Evolutionary conservation across 805 yeast species (phyloP), one percentile per base, ranked within the genome.

Genomic region (Isabelozyma rhagii): DNA sequence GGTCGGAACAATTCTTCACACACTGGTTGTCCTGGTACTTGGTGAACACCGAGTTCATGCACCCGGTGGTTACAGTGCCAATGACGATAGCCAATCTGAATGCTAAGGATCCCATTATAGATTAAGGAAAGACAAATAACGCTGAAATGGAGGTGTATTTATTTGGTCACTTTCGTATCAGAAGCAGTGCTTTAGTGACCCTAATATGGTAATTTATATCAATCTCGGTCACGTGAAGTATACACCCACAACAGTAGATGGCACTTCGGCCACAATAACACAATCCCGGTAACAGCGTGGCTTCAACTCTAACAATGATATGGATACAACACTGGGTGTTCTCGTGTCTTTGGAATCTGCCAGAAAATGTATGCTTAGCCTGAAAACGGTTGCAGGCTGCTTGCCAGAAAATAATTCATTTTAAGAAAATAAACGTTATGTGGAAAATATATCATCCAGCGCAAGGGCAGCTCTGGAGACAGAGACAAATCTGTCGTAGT

Each of bases 1-100:
- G 77, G 43, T 66, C 67, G 34, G 67, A 66, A 62, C 90, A 85
- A 59, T 80, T 62, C 13, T 61, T 69, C 4, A 87, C 86, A 65
- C 89, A 84, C 60, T 85, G 89, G 59, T 83, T 79, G 61, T 88
- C 94, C 61, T 88, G 94, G 60, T 67, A 82, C 63, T 88, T 88
- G 15, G 93, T 85, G 54, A 85, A 75, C 43, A 88, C 71, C 9
- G 94, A 85, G 71, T 88, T 88, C 55, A 83, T 64, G 48, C 89
- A 82, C 11, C 96, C 96, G 3, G 89, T 77, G 13, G 81, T 65
- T 34, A 88, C 70, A 41, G 89, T 82, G 4, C 89, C 88, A 0
- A 64, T 52, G 3, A 55, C 58, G 11, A 60, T 17, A 11, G 43
- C n/a, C 29, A 42, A 25, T 5, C 43, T 34, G 28, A 14, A 48